Evolutionary conservation across 345 rosid genomes (phyloP), one percentile per base, ranked within the genome.

Genomic region (Dimocarpus longan): DNA sequence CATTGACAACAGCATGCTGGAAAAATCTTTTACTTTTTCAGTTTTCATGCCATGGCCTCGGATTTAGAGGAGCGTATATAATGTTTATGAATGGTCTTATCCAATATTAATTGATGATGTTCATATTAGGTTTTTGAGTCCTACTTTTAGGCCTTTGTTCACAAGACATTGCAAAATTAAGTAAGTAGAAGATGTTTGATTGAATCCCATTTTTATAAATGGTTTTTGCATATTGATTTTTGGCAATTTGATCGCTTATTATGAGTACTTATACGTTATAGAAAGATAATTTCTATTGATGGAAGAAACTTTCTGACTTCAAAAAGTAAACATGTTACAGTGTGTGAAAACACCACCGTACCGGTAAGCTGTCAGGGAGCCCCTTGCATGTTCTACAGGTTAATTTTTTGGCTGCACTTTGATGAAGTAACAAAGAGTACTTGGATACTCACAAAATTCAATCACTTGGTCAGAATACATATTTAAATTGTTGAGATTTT

Each of bases 101-200:
- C 43, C 26, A 46, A 2, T 11, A 8, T 46, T 6, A 32, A 32
- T 46, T 6, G 6, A 18, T 6, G 6, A 18, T 75, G 78, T 75
- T 65, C 19, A 65, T 75, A 75, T 10, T 75, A 26, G 62, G 60
- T 3, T 28, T 12, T 65, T 10, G 71, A 60, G 65, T 21, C 48
- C 42, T 6, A 8, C 11, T 8, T 66, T 68, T 46, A 15, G 43
- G 43, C 54, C 22, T 15, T 75, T 64, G 70, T 46, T 54, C 15
- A 26, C n/a, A 48, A 64, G 71, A 63, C 78, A 66, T 46, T 19
- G 32, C 10, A 60, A 8, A 75, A 46, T 46, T 75, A 8, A 71
- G 54, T 56, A 71, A 64, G 19, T 74, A 15, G 24, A 62, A 62
- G 56, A 74, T 66, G 67, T 75, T 75, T 75, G 70, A 65, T 65